Base-by-base conservation (phyloP, 306 rosid species). In the Calophaca sinica region DNA sequence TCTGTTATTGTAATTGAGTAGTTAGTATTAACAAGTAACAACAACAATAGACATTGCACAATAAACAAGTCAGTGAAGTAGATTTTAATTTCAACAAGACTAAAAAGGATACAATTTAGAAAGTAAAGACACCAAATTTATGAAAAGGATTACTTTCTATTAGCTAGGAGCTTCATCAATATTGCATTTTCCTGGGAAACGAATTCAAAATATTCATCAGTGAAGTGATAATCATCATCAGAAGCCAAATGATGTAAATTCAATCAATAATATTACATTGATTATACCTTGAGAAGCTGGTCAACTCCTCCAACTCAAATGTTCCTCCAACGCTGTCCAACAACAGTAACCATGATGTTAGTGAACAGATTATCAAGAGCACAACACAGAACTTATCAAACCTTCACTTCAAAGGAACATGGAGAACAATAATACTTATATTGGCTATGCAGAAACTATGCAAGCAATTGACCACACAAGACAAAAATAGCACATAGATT, bases 101-200 rank as follows among this genome's bases (percentile, higher is more conserved):
- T n/a, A n/a, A n/a, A n/a, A n/a, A n/a, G n/a, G 8, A 54, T 15
- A 41, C 7, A 79, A 52, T 12, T 58, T 3, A 32, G 5, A 80
- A 39, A 70, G 39, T 14, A 80, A n/a, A n/a, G 60, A 71, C 35
- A 68, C 50, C 28, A 42, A 74, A 63, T 74, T 60, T 65, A 38
- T 67, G 53, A 5, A 79, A 55, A 83, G 88, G 80, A 80, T 88
- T 94, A 94, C 98, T 88, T 84, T 83, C 90, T 87, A 54, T 84
- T 89, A 3, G 83, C 87, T 44, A 94, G 73, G 70, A 79, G 82
- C 87, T 86, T 85, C 86, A 72, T 61, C 73, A 89, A 79, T 44
- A 75, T 78, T 48, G 66, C 74, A 73, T 87, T 94, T 79, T 94
- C 98, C 98, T 94, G 79, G 48, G 44, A 86, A 80, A 59, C 76